Percentiles rank a stretch among this genome's conserved stretches.
Evolutionary conservation across 306 rosid species (phyloP).

Genomic region (Begonia fuchsioides): DNA sequence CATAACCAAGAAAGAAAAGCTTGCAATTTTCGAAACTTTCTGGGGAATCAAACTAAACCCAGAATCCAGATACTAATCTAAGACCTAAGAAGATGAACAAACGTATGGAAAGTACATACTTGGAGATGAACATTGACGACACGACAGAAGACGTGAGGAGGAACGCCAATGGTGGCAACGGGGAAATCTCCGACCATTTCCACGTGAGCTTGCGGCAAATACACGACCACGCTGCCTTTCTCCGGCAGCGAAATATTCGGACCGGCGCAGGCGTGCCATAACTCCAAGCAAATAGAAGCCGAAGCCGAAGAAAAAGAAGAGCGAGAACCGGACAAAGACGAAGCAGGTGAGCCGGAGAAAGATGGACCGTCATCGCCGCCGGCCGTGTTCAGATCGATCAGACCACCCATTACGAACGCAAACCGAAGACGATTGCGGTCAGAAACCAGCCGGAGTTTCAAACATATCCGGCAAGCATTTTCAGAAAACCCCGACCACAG

Average conservation of each 20-base stretch:
- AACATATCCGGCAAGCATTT: slow-evolving; percentile 25
- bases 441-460: slow-evolving; percentile 3
- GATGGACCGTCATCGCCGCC: slow-evolving; percentile 78
- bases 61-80: slow-evolving; percentile 1
- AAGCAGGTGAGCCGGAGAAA: slow-evolving; percentile 30
- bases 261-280: slow-evolving; percentile 99
- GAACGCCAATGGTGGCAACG: slow-evolving; percentile 39
- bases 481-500: slow-evolving; percentile 18
- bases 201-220: slow-evolving; percentile 86
- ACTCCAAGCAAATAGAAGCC: slow-evolving; percentile 71
- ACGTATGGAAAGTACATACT: slow-evolving; percentile 22
- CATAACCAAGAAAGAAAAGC: not conserved
- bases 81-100: slow-evolving; percentile 7
- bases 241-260: slow-evolving; percentile 81
- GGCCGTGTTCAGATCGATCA: slow-evolving; percentile 93
- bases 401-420: slow-evolving; percentile 35
- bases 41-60: slow-evolving; percentile 12
- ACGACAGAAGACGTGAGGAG: slow-evolving; percentile 87
- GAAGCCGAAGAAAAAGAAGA: slow-evolving; percentile 19
- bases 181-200: slow-evolving; percentile 67
- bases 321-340: slow-evolving; percentile 36
- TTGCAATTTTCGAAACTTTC: slow-evolving; percentile 7
- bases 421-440: slow-evolving; percentile 5
- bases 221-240: slow-evolving; percentile 75
- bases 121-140: slow-evolving; percentile 89